Conservation (phyloP, 257 asterid genomes). For the Solanum stenotomum region DNA sequence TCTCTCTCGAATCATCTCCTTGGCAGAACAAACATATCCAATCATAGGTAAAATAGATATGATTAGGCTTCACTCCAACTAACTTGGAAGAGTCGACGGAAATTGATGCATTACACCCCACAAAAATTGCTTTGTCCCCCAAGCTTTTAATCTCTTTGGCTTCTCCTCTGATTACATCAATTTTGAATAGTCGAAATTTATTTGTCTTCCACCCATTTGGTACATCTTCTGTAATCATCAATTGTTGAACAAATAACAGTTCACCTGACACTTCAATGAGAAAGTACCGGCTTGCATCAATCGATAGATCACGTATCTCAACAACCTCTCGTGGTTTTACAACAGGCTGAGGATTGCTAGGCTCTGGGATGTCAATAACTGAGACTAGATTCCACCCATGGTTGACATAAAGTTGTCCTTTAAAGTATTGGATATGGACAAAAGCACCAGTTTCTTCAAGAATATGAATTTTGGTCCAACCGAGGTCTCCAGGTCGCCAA, state of each 20-base stretch:
- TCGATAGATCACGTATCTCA: not conserved
- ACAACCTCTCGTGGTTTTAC: not conserved
- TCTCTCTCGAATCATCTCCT: not conserved
- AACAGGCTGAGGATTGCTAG: not conserved
- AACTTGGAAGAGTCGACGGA: not conserved
- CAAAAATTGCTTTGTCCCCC: not conserved
- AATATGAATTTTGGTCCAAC: not conserved
- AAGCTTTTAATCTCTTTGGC: not conserved
- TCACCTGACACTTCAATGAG: not conserved
- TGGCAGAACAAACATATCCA: not conserved
- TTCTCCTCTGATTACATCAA: not conserved
- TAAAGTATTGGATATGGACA: not conserved
- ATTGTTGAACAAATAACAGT: not conserved
- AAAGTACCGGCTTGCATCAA: not conserved
- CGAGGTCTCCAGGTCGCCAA: not conserved
- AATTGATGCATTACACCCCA: not conserved
- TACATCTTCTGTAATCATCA: not conserved
- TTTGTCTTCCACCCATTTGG: not conserved
- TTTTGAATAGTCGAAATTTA: not conserved
- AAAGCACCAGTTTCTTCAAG: not conserved
- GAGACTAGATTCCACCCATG: not conserved
- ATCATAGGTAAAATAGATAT: not conserved
- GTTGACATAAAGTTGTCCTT: not conserved
- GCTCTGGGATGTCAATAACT: not conserved
- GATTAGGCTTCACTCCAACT: not conserved